Conservation (phyloP, 2,329 filamentous ascomycete species). For the Penicillium vulpinum region DNA sequence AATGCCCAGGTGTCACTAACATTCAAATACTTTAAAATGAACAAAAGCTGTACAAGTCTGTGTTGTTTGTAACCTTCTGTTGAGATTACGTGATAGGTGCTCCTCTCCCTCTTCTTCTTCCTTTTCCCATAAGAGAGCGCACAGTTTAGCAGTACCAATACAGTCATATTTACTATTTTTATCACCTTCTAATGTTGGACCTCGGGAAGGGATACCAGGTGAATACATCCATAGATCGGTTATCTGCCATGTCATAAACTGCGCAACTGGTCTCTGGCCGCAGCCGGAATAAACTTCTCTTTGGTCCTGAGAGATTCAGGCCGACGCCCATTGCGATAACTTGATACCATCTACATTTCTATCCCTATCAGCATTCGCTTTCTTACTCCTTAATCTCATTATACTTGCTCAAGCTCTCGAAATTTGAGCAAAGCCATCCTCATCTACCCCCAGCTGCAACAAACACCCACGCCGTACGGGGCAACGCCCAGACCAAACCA, state of each 20-base stretch:
- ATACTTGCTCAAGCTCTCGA: not conserved
- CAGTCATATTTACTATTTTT: no score
- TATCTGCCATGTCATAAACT: conserved; percentile 2
- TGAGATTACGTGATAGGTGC: no score
- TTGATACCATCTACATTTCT: conserved; percentile 18
- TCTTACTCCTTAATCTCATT: not conserved
- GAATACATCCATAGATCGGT: not conserved
- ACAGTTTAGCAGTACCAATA: no score
- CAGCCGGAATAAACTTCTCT: conserved; percentile 35
- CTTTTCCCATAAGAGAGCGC: no score
- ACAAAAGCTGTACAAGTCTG: not conserved
- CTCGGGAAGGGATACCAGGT: no score
- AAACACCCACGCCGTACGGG: conserved; percentile 8
- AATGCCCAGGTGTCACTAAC: no score
- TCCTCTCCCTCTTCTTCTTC: no score
- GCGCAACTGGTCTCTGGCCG: conserved; percentile 21
- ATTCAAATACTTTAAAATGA: not conserved
- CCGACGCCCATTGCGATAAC: conserved; percentile 13
- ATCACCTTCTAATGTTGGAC: no score
- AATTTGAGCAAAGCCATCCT: not conserved
- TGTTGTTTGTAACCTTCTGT: no score
- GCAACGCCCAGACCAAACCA: conserved; percentile 12
- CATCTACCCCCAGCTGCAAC: not conserved
- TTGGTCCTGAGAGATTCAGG: conserved; percentile 7
- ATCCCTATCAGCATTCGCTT: not conserved